Percentiles rank a stretch among this genome's conserved stretches.
Evolutionary conservation across 768 basidiomycete species (phyloP).

Genomic region (Russula earlei): DNA sequence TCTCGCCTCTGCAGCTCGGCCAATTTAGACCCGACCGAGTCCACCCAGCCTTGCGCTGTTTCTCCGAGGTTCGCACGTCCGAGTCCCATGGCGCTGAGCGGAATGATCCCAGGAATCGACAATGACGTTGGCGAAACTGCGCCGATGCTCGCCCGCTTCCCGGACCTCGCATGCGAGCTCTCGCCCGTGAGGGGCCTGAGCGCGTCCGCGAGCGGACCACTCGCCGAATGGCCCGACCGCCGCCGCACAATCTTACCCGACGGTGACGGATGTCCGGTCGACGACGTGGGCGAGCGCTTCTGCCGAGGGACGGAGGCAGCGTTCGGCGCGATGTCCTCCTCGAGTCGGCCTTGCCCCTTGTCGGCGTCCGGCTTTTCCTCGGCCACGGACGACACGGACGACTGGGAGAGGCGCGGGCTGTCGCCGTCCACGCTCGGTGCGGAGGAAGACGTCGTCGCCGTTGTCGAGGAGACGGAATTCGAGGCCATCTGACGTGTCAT

Average conservation of each 20-base stretch:
- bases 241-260: slow-evolving; percentile 18
- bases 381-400: slow-evolving; percentile 37
- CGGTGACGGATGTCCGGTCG: background rate
- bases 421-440: slow-evolving; percentile 21
- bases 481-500: slow-evolving; percentile 12
- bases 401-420: slow-evolving; percentile 36
- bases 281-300: background rate
- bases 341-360: background rate
- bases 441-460: slow-evolving; percentile 23
- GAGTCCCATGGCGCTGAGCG: slow-evolving; percentile 25
- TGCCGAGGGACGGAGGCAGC: background rate
- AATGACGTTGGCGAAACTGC: slow-evolving; percentile 31
- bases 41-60: slow-evolving; percentile 36
- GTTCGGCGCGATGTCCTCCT: slow-evolving; percentile 30
- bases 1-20: slow-evolving; percentile 43
- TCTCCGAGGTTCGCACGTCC: slow-evolving; percentile 22
- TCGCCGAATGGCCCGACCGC: slow-evolving; percentile 24
- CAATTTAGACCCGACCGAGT: slow-evolving; percentile 41
- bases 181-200: slow-evolving; percentile 18
- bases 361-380: slow-evolving; percentile 16
- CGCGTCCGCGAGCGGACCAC: slow-evolving; percentile 22
- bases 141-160: slow-evolving; percentile 16
- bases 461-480: slow-evolving; percentile 17
- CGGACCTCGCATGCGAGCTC: slow-evolving; percentile 5
- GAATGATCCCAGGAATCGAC: slow-evolving; percentile 34